Base-by-base conservation (phyloP, 768 basidiomycete genomes). In the Macrolepiota fuliginosa region DNA sequence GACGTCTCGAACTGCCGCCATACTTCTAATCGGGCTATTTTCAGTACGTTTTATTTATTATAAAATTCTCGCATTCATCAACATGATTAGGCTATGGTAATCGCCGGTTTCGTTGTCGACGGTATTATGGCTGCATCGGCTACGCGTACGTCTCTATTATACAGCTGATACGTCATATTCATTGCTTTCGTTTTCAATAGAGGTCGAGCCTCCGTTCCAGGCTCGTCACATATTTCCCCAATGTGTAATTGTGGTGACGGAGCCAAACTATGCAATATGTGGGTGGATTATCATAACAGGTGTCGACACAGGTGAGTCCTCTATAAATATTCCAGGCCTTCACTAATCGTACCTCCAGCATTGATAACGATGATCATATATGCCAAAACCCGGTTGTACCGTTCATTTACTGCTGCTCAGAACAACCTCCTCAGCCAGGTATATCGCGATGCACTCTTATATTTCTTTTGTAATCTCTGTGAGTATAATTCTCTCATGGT, bases 391-490 rank as follows among this genome's bases (percentile, higher is more conserved):
- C 35, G 32, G 10, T 25, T 49, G 6, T 58, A 58, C 37, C 36
- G 35, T 3, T 49, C 46, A 3, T 10, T n/a, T 11, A 39, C 17
- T 1, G 17, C 12, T 19, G 24, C 1, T n/a, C 57, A 7, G 24
- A 50, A 37, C 15, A 25, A 2, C 15, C 57, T 58, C 15, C 24
- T 58, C 22, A 25, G 25, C 12, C 35, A 39, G 2, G 17, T 50
- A 36, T 51, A 49, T 39, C 32, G 12, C 13, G 57, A 58, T 19
- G 57, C 57, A 15, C 2, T 58, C n/a, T 2, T 13, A 17, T 58
- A 58, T 24, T 58, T 58, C 27, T 29, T 58, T 25, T 58, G 29
- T 22, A 58, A 58, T 49, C 17, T 58, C 9, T 17, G 47, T 51
- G 25, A 35, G 57, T 40, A 15, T 24, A n/a, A 36, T 24, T 4